Evolutionary conservation across 192 early-diverging fungal species (phyloP), one percentile per base, ranked within the genome.

Genomic region (Kickxella alabastrina): DNA sequence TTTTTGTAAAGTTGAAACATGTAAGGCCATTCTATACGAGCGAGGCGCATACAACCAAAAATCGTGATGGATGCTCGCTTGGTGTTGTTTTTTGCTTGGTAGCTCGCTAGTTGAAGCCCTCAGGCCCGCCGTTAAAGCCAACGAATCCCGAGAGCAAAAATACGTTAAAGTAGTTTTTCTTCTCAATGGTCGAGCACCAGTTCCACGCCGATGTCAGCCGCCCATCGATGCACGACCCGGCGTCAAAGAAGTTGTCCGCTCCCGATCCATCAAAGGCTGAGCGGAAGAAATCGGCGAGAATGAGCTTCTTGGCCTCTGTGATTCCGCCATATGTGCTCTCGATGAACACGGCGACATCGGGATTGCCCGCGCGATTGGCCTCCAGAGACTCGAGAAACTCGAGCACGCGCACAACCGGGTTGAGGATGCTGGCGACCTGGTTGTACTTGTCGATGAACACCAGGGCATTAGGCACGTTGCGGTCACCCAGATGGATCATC

Each of bases 381-480:
- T 76, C 65, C 12, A 87, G 66, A 0, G 78, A 52, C 17, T 89
- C 87, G 25, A 98, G 68, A 40, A 84, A 80, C 35, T 85, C 85
- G 26, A 97, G 73, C 18, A 81, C 84, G 2, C 79, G 81, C 34
- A 85, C 80, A 34, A 98, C 85, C 0, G 96, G 96, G 52, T 87
- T 86, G 13, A 99, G 80, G 50, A 99, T 99, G 40, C 90, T 82
- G 44, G 92, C 82, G n/a, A 99, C 89, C 82, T 99, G 94, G 54
- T 93, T 96, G 73, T 97, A 97, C 81, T 92, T 93, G 83, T 92
- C 91, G 44, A 99, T 97, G 49, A 98, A 98, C 84, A 96, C 87
- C 26, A 99, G 82, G 4, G 97, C 90, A 59, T 99, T 99, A 17
- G 97, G 95, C 10, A 99, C 97, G 60, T 97, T 99, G 68, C 88